A percentile compares a stretch with the other conserved stretches of the same genome.
phyloP scores from a whole-genome alignment of 139 green algal species.

The Astrephomene gubernaculifera region DNA sequence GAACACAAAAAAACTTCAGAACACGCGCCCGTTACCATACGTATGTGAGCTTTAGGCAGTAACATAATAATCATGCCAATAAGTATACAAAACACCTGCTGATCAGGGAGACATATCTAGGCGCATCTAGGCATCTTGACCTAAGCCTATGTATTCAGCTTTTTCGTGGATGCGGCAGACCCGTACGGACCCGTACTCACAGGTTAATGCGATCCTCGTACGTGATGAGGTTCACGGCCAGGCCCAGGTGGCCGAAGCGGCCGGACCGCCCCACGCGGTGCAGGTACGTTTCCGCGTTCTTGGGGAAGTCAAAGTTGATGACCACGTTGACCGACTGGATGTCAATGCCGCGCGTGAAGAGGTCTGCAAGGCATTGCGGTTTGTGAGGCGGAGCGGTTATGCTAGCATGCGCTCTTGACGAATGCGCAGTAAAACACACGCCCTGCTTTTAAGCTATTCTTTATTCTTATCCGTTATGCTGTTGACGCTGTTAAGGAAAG shows the following conservation, averaged over 20 bases:
- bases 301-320: slow-evolving; percentile 99
- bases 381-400: not conserved
- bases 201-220: slow-evolving; percentile 99
- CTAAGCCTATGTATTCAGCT: too few species aligned
- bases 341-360: slow-evolving; percentile 98
- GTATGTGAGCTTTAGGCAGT: too few species aligned
- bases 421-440: too few species aligned
- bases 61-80: too few species aligned
- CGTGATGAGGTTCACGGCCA: slow-evolving; percentile 99
- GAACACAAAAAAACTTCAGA: not conserved
- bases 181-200: too few species aligned
- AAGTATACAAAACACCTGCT: too few species aligned
- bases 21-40: slow-evolving; percentile 6
- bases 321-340: slow-evolving; percentile 99
- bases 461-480: too few species aligned
- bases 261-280: slow-evolving; percentile 96
- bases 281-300: slow-evolving; percentile 99
- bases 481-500: too few species aligned
- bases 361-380: slow-evolving; percentile 64
- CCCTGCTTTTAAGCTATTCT: too few species aligned
- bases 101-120: too few species aligned
- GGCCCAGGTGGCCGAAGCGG: slow-evolving; percentile 98
- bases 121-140: too few species aligned
- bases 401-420: not conserved
- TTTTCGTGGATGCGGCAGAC: too few species aligned